Percentiles rank a stretch among this genome's conserved stretches.
Conservation (phyloP, 495 filamentous ascomycete species). For the Aspergillus affinis region DNA sequence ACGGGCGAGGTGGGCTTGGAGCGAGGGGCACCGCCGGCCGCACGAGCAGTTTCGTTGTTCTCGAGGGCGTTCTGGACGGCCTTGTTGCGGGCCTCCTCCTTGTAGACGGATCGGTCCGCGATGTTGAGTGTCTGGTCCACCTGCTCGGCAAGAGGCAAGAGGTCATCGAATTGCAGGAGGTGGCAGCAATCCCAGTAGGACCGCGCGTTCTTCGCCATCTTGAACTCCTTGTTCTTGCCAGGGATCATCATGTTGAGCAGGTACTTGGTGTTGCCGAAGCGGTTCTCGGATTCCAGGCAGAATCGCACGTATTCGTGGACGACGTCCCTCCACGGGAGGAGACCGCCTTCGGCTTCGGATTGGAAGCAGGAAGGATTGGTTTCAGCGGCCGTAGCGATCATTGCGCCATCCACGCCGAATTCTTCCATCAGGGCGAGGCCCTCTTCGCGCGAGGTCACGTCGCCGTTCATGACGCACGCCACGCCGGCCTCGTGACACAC, state of each 20-base stretch:
- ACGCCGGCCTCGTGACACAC: conserved; percentile 81
- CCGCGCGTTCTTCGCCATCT: conserved; percentile 53
- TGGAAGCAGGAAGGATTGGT: conserved; percentile 84
- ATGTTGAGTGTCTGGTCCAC: conserved; percentile 65
- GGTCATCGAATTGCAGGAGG: conserved; percentile 58
- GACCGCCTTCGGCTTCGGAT: conserved; percentile 58
- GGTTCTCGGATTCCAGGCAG: conserved; percentile 76
- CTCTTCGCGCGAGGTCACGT: conserved; percentile 70
- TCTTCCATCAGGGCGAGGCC: conserved; percentile 66
- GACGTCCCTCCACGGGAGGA: conserved; percentile 70
- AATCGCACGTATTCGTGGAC: conserved; percentile 69
- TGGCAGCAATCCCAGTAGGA: conserved; percentile 65
- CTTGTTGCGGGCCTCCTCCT: conserved; percentile 35
- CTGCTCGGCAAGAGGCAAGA: conserved; percentile 56
- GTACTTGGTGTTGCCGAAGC: conserved; percentile 88
- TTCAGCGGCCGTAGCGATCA: conserved; percentile 94
- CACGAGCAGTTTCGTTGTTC: conserved; percentile 47
- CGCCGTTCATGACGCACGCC: conserved; percentile 91
- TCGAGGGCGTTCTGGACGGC: conserved; percentile 55
- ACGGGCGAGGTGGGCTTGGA: conserved; percentile 30
- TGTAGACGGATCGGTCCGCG: conserved; percentile 39
- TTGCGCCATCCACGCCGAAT: conserved; percentile 85
- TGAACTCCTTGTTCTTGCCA: conserved; percentile 65
- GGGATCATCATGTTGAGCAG: conserved; percentile 80
- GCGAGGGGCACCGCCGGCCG: conserved; percentile 38